phyloP scores from a whole-genome alignment of 371 early-diverging fungal genomes.

The Mucor saturninus region DNA sequence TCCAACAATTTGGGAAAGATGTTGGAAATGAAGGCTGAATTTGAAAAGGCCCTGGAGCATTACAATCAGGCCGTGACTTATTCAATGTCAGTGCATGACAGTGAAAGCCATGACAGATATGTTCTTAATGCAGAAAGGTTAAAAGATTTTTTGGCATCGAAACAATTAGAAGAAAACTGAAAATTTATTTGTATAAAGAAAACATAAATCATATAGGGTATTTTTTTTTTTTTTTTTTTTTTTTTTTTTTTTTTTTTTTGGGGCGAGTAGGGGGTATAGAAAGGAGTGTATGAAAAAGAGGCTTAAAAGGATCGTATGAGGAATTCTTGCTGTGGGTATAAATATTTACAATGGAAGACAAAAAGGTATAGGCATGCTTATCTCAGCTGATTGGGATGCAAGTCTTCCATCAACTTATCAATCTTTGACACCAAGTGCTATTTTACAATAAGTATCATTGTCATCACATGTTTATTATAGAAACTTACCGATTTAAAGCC shows the following conservation, averaged over 20 bases:
- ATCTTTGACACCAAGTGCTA: constrained; percentile 21
- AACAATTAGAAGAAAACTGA: constrained; percentile 9
- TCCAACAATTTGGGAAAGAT: constrained; percentile 53
- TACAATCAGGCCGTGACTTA: constrained; percentile 48
- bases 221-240: background rate
- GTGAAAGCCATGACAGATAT: constrained; percentile 32
- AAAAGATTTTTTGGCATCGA: constrained; percentile 8
- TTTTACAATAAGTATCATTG: background rate
- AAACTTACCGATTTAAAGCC: constrained; percentile 25
- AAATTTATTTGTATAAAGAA: background rate
- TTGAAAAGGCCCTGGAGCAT: constrained; percentile 43
- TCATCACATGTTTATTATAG: background rate
- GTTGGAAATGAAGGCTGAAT: constrained; percentile 46
- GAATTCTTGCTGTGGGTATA: background rate
- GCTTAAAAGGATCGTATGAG: background rate
- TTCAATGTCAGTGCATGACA: constrained; percentile 38
- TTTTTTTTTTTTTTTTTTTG: background rate
- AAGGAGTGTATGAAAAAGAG: background rate
- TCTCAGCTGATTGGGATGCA: constrained; percentile 1
- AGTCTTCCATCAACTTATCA: constrained; percentile 17
- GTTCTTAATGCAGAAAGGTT: constrained; percentile 36
- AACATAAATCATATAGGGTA: background rate
- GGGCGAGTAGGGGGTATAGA: background rate
- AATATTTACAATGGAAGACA: background rate
- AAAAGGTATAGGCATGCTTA: constrained; percentile 1